Percentiles rank a stretch among this genome's conserved stretches.
Conservation (phyloP, 2,329 filamentous ascomycete genomes). For the Aspergillus flavus region DNA sequence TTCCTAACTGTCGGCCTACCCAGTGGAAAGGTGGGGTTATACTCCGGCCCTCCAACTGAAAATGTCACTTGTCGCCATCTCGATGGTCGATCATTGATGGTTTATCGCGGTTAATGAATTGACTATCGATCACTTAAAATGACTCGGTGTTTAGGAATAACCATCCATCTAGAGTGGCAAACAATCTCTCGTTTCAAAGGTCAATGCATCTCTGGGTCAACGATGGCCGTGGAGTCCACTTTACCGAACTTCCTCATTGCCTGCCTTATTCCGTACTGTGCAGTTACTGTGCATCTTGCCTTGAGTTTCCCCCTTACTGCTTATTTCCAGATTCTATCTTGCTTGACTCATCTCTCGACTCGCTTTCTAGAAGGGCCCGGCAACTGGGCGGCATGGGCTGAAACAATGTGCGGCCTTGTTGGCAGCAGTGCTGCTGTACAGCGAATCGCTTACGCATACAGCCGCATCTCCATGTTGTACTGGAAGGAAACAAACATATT, state of each 20-base stretch:
- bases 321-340: neutral
- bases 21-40: neutral
- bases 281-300: neutral
- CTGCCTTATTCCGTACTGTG: neutral
- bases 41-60: neutral
- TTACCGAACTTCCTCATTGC: neutral
- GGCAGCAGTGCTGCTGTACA: neutral
- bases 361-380: neutral
- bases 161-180: neutral
- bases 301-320: neutral
- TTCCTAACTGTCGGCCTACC: conserved; percentile 4
- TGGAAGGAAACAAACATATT: neutral
- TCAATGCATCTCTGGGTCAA: neutral
- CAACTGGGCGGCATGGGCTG: neutral
- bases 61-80: neutral
- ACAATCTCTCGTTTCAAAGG: neutral
- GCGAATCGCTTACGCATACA: neutral
- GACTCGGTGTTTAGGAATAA: neutral
- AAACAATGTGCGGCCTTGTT: neutral
- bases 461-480: neutral
- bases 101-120: neutral
- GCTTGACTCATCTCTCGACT: neutral
- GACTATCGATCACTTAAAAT: neutral
- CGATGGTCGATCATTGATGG: neutral
- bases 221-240: neutral